Base-by-base conservation (phyloP, 2,329 filamentous ascomycete species). In the Verticillium nubilum region DNA sequence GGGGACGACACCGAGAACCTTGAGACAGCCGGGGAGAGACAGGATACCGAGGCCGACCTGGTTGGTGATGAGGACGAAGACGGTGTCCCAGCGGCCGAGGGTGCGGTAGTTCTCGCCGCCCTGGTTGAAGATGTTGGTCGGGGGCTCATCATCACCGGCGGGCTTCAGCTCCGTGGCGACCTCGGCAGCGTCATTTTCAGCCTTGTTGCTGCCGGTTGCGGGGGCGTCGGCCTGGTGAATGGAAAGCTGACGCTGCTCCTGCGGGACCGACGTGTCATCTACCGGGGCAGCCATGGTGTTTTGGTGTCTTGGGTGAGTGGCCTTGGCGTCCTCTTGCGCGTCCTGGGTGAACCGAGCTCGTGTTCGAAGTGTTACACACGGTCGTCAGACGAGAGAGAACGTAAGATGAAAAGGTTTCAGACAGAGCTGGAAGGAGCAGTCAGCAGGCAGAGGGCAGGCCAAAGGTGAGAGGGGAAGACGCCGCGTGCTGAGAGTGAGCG, bases 21-120 rank as follows among this genome's bases (percentile, higher is more conserved):
- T 86, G 72, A 90, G 88, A 0, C 86, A 88, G 71, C 85, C 88
- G 2, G 88, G 88, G 63, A 90, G 88, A 1, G 86, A 89, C 80
- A 91, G 86, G 71, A 76, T 72, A n/a, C 73, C 74, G 4, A 74
- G 67, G 47, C 70, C 71, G 59, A 74, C 66, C 60, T 74, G 68
- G 58, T 73, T 73, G 33, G 69, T 72, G 12, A 73, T 60, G 3
- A 74, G 64, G 31, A 72, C 69, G 50, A 72, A 67, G 10, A 68
- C 64, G 0, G 71, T 72, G 42, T 73, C 70, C 70, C 72, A 72
- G 58, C 71, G 68, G 47, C 67, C 61, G 68, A 74, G 68, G 54
- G 67, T 73, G 53, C 71, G 68, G 54, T 70, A 72, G 56, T 65
- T 69, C 58, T 72, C 70, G 62, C 66, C 65, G 23, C 70, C 70